These are phyloP conservation scores for Pouteria glomerata DNA, from an alignment of 148 eudicot genomes.

Conservation along the genomic window DNA sequence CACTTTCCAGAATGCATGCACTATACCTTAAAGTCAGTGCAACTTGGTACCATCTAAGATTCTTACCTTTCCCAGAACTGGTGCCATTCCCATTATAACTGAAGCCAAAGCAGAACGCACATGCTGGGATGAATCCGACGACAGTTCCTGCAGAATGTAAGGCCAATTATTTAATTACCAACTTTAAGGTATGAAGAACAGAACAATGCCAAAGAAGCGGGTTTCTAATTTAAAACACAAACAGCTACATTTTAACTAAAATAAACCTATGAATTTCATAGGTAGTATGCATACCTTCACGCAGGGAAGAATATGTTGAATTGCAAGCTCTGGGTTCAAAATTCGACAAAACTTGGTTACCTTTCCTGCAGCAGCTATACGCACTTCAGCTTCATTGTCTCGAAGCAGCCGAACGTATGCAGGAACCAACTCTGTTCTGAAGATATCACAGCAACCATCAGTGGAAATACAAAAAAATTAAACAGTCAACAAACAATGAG, in stretches of 20 bases:
- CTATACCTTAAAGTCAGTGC: background rate
- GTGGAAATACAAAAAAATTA: background rate
- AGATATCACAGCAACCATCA: background rate
- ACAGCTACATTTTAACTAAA: background rate
- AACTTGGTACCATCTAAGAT: background rate
- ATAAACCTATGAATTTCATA: background rate
- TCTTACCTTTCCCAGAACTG: slow-evolving; percentile 83
- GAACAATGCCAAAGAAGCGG: background rate
- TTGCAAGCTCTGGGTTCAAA: slow-evolving; percentile 82
- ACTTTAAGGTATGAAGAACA: background rate
- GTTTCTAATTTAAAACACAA: background rate
- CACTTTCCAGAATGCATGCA: background rate
- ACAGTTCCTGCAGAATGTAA: slow-evolving; percentile 56
- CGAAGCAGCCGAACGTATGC: slow-evolving; percentile 94
- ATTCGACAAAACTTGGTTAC: slow-evolving; percentile 91
- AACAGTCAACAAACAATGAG: background rate
- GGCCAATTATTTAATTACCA: background rate
- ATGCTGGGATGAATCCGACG: slow-evolving; percentile 97
- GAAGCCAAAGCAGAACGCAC: slow-evolving; percentile 98
- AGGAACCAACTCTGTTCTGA: slow-evolving; percentile 91
- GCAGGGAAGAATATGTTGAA: slow-evolving; percentile 93
- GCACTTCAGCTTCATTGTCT: slow-evolving; percentile 98
- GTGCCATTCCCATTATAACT: slow-evolving; percentile 99
- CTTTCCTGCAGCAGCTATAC: slow-evolving; percentile 98
- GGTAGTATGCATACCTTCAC: slow-evolving; percentile 60